Evolutionary conservation across 805 yeast species (phyloP), one percentile per base, ranked within the genome.

Genomic region (Jamesozyma gamospora): DNA sequence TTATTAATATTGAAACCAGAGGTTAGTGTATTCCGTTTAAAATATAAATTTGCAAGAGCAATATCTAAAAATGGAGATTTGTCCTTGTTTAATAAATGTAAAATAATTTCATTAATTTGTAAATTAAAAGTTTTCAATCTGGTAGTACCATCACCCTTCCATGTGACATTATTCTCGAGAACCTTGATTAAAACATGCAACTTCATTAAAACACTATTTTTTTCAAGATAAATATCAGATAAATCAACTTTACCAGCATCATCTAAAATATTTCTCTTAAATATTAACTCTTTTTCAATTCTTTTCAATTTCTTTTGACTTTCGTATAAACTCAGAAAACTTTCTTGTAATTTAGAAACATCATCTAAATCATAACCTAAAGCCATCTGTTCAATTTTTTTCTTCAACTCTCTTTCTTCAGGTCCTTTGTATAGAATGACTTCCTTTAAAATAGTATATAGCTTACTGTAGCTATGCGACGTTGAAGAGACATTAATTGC

Each of bases 361-460:
- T 85, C 81, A 28, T 74, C 74, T 54, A 82, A 72, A 53, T 85
- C 88, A 25, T 82, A 72, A 3, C 85, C 75, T 46, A 88, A 67
- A 32, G 77, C 65, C 52, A 86, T 63, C 47, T 81, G 79, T 40
- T 78, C 79, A 25, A 84, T 65, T 28, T 72, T 70, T 40, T 82
- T 79, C 28, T 70, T 69, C 32, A 80, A 56, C 28, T 66, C 63
- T 44, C 75, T 74, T 33, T 73, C 70, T 47, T 72, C 69, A 4
- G 95, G 94, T 47, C 85, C 95, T 5, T 75, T 67, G 53, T 84
- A 85, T 26, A 84, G 66, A 42, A 90, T 53, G 34, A 88, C 62
- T 39, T 80, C 77, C 49, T 75, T 67, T 1, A 73, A 66, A 29
- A 87, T 74, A 13, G 73, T 68, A 52, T 77, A 82, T 12, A 85